Percentiles rank a stretch among this genome's conserved stretches.
Evolutionary conservation across 768 basidiomycete species (phyloP).

Genomic region (Sistotremastrum niveocremeum): DNA sequence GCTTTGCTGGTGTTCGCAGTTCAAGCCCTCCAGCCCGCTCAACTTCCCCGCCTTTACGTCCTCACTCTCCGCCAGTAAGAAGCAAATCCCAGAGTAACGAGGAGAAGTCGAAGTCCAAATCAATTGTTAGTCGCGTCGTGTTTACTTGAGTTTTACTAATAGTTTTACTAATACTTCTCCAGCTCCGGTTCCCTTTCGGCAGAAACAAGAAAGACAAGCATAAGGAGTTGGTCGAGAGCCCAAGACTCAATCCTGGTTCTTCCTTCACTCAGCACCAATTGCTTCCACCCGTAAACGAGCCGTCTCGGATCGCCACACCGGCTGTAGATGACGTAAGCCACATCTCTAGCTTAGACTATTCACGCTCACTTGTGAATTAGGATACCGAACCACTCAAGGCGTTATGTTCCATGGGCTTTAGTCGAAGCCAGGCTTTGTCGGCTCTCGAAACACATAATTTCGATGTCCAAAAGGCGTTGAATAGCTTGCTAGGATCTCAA

Average conservation of each 20-base stretch:
- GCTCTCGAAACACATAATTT: slow-evolving; percentile 80
- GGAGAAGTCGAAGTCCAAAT: slow-evolving; percentile 37
- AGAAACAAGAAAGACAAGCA: slow-evolving; percentile 55
- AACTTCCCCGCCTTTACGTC: slow-evolving; percentile 43
- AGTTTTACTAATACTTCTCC: slow-evolving; percentile 6
- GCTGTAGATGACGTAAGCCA: slow-evolving; percentile 34
- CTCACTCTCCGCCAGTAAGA: slow-evolving; percentile 39
- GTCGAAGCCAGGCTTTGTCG: slow-evolving; percentile 61
- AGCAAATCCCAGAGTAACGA: slow-evolving; percentile 37
- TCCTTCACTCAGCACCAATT: slow-evolving; percentile 21
- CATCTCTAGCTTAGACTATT: too few species aligned
- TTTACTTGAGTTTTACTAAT: not conserved
- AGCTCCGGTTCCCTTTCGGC: slow-evolving; percentile 73
- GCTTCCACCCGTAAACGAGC: slow-evolving; percentile 33
- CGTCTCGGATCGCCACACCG: slow-evolving; percentile 29
- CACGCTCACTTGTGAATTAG: too few species aligned
- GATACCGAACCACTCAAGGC: slow-evolving; percentile 69
- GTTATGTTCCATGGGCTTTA: slow-evolving; percentile 85
- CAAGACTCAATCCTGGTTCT: slow-evolving; percentile 21
- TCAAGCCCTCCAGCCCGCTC: slow-evolving; percentile 14
- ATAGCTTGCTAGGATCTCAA: slow-evolving; percentile 44
- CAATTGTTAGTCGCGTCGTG: slow-evolving; percentile 47
- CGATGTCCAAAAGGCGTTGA: slow-evolving; percentile 65
- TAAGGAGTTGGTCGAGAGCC: slow-evolving; percentile 16
- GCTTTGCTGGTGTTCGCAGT: slow-evolving; percentile 5